Base-by-base conservation (phyloP, 306 rosid genomes). In the Sphenostylis stenocarpa region DNA sequence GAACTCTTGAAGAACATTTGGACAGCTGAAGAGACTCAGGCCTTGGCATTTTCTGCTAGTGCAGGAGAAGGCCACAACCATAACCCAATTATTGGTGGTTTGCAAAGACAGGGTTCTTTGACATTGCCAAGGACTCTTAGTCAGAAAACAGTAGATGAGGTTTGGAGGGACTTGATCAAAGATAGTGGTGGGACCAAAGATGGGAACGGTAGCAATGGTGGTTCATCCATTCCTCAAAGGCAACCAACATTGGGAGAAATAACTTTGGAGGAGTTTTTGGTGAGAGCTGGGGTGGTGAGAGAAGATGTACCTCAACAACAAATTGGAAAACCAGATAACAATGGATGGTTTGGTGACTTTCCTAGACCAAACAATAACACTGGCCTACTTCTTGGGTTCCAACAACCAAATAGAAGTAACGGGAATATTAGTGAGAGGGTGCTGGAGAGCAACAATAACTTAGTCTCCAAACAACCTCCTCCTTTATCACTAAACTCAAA, bases 81-180 rank as follows among this genome's bases (percentile, higher is more conserved):
- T 36, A 75, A 53, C 49, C 49, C 47, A 5, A 76, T 60, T 29
- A 31, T 58, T 67, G 91, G 85, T 20, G 85, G 83, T 81, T 78
- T 95, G 86, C 99, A 91, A 90, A 92, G 89, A 67, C 99, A 92
- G 80, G 92, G 97, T n/a, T 95, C 99, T 10, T 75, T 92, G 20
- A 89, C 97, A 38, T 81, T 95, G 82, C 97, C 99, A 0, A 88
- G 97, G 56, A 95, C 97, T 3, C 88, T 95, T 53, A 92, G 97
- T 85, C 97, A 92, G 85, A 95, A 85, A 86, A 95, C 88, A 29
- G 99, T 95, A 19, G 99, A 95, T 82, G 97, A 95, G 53, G 97
- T 95, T 65, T 95, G 97, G 97, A 92, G 66, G 86, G 90, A 88
- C 47, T 80, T 95, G 84, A 63, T 78, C 39, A 92, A 84, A 78